Conservation (phyloP, 225 moss, liverwort and hornwort genomes). For the Pseudoscleropodium purum region DNA sequence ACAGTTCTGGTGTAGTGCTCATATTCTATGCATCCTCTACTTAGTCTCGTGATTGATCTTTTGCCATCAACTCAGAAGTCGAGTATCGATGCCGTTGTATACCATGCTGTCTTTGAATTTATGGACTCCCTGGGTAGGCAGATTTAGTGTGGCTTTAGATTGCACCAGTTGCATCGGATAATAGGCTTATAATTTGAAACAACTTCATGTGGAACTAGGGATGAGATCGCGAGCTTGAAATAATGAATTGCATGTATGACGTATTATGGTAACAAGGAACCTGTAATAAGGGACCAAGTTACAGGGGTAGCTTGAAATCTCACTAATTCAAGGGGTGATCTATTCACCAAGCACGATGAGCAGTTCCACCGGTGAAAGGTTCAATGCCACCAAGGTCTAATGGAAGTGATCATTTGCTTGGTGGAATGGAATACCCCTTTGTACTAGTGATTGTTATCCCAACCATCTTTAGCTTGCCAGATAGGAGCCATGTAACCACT, state of each 20-base stretch:
- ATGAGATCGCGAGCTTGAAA: not conserved
- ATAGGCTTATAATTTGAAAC: not conserved
- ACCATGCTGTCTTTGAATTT: not conserved
- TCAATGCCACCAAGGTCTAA: not conserved
- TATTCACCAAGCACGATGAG: not conserved
- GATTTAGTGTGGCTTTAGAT: not conserved
- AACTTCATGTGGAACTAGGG: not conserved
- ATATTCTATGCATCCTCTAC: not conserved
- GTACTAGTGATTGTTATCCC: not conserved
- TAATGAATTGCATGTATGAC: not conserved
- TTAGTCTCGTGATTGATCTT: not conserved
- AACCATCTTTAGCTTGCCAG: not conserved
- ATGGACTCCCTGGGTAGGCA: not conserved
- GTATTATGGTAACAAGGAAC: not conserved
- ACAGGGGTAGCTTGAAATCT: not conserved
- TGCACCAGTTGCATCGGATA: not conserved
- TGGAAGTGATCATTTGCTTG: not conserved
- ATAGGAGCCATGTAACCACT: not conserved
- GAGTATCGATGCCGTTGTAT: not conserved
- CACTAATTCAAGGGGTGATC: not conserved
- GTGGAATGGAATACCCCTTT: not conserved
- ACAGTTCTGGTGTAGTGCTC: constrained; percentile 56
- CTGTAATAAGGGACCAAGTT: not conserved
- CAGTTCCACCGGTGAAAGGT: not conserved
- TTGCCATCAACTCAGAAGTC: not conserved